Base-by-base conservation (phyloP, 495 filamentous ascomycete genomes). In the Filosporella fistucella region DNA sequence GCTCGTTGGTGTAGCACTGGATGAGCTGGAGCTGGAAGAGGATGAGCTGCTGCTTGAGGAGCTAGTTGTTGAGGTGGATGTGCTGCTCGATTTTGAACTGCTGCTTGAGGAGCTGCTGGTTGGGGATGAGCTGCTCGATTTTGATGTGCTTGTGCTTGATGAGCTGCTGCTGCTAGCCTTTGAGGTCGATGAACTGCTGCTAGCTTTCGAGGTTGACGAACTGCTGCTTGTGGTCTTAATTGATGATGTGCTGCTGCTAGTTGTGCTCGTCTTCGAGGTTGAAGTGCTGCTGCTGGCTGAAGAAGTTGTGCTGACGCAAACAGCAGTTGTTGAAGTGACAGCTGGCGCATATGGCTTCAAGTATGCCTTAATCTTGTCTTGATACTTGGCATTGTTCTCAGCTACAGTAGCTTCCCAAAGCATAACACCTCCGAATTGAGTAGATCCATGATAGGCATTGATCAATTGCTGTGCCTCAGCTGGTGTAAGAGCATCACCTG, bases 351-450 rank as follows among this genome's bases (percentile, higher is more conserved):
- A 11, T 16, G 41, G 41, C 6, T 33, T 51, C 13, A 80, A 57
- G 35, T 75, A 67, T 1, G 68, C 45, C 51, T 73, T 73, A 39
- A 74, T 65, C 22, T 62, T 54, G 40, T 69, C 58, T 10, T 61
- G 63, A 44, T 65, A 54, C 11, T 35, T 47, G 18, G 9, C 42
- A 3, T n/a, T 16, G 12, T 2, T 33, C 0, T 28, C 13, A 9
- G 44, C 40, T 8, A 14, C 21, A 17, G 80, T 81, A 5, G 84
- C 84, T 32, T 88, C 85, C 80, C 82, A 89, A 8, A 89, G 54
- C 76, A 85, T 82, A 13, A 88, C 68, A 61, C 85, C 85, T 42
- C 82, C 85, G 50, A 89, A 88, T 4, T 64, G 68, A 4, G 66
- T 39, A n/a, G 64, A 52, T 17, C 54, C 64, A 52, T 75, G 68